phyloP scores from a whole-genome alignment of 768 basidiomycete genomes.

The Tricholomella constricta region DNA sequence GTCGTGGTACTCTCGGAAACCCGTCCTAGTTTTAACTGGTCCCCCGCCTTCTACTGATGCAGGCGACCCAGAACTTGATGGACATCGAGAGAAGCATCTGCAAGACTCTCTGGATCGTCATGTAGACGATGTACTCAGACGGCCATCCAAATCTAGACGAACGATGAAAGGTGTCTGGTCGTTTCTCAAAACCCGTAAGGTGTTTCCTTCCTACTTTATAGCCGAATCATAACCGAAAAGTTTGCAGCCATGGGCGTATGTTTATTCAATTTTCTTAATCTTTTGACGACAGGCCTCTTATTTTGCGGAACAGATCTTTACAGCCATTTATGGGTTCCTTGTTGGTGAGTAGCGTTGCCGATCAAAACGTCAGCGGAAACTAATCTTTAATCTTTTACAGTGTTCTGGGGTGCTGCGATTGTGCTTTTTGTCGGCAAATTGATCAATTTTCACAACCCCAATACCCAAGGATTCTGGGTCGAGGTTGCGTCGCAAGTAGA shows the following conservation, averaged over 20 bases:
- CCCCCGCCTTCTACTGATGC: slow-evolving; percentile 33
- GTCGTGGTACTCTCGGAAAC: slow-evolving; percentile 69
- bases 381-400: slow-evolving; percentile 35
- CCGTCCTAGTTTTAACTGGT: slow-evolving; percentile 59
- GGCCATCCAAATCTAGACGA: slow-evolving; percentile 58
- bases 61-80: slow-evolving; percentile 32
- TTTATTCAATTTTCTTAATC: slow-evolving; percentile 8
- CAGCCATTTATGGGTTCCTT: slow-evolving; percentile 76
- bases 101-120: slow-evolving; percentile 67
- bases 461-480: slow-evolving; percentile 79
- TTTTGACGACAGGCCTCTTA: slow-evolving; percentile 1
- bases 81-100: slow-evolving; percentile 26
- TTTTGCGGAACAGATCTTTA: slow-evolving; percentile 44
- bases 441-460: slow-evolving; percentile 70
- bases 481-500: slow-evolving; percentile 76
- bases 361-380: background rate
- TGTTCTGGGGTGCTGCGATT: slow-evolving; percentile 87
- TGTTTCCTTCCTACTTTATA: background rate
- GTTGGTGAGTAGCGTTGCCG: slow-evolving; percentile 47
- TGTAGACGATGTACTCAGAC: slow-evolving; percentile 73
- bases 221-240: slow-evolving; percentile 1
- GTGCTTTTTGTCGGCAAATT: slow-evolving; percentile 69
- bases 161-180: slow-evolving; percentile 75
- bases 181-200: slow-evolving; percentile 81
- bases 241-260: slow-evolving; percentile 66